These are phyloP conservation scores for Brassica carinata DNA, from an alignment of 345 rosid species.

Conservation along the genomic window DNA sequence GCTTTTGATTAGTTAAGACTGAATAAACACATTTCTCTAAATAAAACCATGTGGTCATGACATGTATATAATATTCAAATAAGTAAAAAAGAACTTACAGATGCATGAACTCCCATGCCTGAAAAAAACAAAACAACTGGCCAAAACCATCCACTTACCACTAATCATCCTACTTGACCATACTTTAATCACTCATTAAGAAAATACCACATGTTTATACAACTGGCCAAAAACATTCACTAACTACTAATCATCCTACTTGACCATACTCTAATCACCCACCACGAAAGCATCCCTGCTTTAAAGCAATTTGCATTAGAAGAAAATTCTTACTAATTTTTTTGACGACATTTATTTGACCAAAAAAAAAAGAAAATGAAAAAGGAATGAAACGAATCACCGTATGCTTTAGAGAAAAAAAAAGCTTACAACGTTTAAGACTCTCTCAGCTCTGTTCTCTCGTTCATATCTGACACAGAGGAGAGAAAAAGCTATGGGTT, in stretches of 20 bases:
- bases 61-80: background rate
- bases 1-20: background rate
- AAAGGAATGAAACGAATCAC: background rate
- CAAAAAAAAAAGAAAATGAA: background rate
- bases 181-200: background rate
- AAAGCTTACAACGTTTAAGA: too few species aligned
- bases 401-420: too few species aligned
- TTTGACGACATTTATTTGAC: background rate
- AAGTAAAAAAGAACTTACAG: background rate
- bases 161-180: conserved; percentile 20
- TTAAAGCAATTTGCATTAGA: background rate
- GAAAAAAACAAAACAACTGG: conserved; percentile 17
- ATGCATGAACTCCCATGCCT: conserved; percentile 12
- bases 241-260: conserved; percentile 17
- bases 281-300: background rate
- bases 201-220: background rate
- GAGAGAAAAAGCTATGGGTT: too few species aligned
- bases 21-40: background rate
- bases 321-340: background rate
- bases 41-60: background rate
- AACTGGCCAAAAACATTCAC: conserved; percentile 6
- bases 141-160: conserved; percentile 7
- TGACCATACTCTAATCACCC: conserved; percentile 1
- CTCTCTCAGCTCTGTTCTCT: too few species aligned
- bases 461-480: too few species aligned